Base-by-base conservation (phyloP, 1,139 yeast species). In the Kazachstania sp. region DNA sequence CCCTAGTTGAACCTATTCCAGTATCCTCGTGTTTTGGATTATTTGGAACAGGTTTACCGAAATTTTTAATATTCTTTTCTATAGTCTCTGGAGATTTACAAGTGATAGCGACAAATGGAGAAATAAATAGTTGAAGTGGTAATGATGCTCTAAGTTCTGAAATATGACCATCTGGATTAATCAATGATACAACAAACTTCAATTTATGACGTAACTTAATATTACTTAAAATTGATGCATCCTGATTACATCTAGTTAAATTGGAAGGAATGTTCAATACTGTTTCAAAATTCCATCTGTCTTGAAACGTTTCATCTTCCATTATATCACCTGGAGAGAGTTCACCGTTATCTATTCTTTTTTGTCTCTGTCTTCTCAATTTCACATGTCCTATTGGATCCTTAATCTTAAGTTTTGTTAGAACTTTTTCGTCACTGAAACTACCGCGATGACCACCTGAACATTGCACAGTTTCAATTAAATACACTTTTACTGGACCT, bases 231-330 rank as follows among this genome's bases (percentile, higher is more conserved):
- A 86, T 72, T 50, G 79, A 83, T 60, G 92, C 85, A 65, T 92
- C 97, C 64, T 90, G 98, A 1, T 95, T 82, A 60, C 92, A 78
- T 58, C 78, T 77, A 1, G 87, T 72, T 48, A 92, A 71, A 47
- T 83, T 78, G 5, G 88, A 73, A 0, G 97, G 97, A 2, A 90
- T 64, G 35, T 71, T 71, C 31, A 90, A 59, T 42, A 71, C 63
- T 1, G 83, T 73, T 44, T 76, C 75, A 13, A 88, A 64, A 52
- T 83, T 87, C 97, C 97, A 90, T 53, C 75, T 77, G 60, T 87
- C 97, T 56, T 71, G 71, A 40, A 54, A 60, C 5, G 35, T 19
- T 13, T 30, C 35, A 38, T 38, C 40, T 26, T 20, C 26, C 18
- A 23, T 12, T 37, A 20, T 8, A 6, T 37, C 29, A 9, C n/a